A percentile compares a stretch with the other conserved stretches of the same genome.
Evolutionary conservation across 331 rosid genomes (phyloP).

Genomic region (Pyrus hybrid): DNA sequence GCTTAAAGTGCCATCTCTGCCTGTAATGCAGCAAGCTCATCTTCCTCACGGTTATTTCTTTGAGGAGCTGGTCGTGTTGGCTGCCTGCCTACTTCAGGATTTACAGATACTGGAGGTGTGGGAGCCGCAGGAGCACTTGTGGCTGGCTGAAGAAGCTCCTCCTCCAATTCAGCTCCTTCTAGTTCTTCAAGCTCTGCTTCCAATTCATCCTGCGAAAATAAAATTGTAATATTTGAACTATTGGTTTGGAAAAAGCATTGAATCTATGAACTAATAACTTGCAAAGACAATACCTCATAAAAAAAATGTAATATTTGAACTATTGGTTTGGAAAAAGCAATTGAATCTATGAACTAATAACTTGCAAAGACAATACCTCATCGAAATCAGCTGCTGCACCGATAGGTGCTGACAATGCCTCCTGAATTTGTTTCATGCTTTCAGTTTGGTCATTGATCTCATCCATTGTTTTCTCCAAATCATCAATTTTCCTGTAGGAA

Average conservation of each 20-base stretch:
- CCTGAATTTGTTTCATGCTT: constrained; percentile 97
- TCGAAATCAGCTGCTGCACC: constrained; percentile 95
- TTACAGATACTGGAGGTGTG: constrained; percentile 33
- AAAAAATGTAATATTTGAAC: background rate
- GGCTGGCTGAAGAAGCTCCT: constrained; percentile 85
- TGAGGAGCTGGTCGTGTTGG: constrained; percentile 63
- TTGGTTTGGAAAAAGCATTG: background rate
- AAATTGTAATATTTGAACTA: background rate
- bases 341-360: background rate
- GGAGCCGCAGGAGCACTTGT: constrained; percentile 63
- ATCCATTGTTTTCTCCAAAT: constrained; percentile 92
- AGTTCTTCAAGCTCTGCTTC: constrained; percentile 97
- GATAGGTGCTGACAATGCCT: constrained; percentile 77
- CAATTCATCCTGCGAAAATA: constrained; percentile 67
- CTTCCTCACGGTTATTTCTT: constrained; percentile 77
- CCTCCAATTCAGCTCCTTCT: constrained; percentile 97
- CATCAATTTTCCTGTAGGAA: constrained; percentile 72
- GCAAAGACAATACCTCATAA: constrained; percentile 38
- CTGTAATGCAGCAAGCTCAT: constrained; percentile 92
- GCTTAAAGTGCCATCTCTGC: constrained; percentile 96
- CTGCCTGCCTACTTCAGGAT: constrained; percentile 52
- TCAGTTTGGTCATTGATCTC: constrained; percentile 98
- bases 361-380: constrained; percentile 28
- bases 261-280: background rate
- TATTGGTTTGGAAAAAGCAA: background rate